Evolutionary conservation across 345 rosid genomes (phyloP), one percentile per base, ranked within the genome.

Genomic region (Gossypium sturtianum): DNA sequence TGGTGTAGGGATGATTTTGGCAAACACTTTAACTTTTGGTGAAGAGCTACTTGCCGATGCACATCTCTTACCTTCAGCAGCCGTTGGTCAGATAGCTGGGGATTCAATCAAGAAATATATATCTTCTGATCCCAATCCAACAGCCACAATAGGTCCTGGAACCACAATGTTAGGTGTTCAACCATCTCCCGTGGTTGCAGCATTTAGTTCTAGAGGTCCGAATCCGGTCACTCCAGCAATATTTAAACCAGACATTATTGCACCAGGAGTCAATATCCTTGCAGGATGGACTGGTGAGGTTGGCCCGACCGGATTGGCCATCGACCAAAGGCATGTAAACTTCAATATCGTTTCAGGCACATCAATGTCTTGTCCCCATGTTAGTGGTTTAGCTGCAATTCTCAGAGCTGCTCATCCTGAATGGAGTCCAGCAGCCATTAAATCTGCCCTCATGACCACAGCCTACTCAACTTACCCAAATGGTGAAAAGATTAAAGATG

Each of bases 371-470:
- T 88, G 91, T 61, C 95, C 92, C 9, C 89, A 88, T 49, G 81
- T 88, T 8, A 82, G 89, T 43, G 95, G 91, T 29, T 43, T 87
- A 57, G 91, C 91, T 1, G 89, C 89, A 6, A 78, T 88, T 38
- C 16, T 90, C 80, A 86, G 81, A 80, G 89, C 82, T 23, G 89
- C 85, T 53, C 92, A 88, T 74, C 85, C 80, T 9, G 89, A 83
- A 25, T 90, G 92, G 92, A 88, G 91, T 70, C 89, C 88, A 0
- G 84, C 87, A 25, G 89, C 89, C 47, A 88, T 87, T 48, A 86
- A 71, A 76, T 90, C 89, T n/a, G 87, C 91, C 72, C 86, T 88
- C 45, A 90, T 88, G 90, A 90, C 91, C 80, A 90, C 90, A 16
- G 86, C 92, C 76, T 86, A 85, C 80, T 72, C 84, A 9, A 56